These are phyloP conservation scores for Ichthyophthirius multifiliis DNA, from an alignment of 169 alveolate species.

Conservation along the genomic window DNA sequence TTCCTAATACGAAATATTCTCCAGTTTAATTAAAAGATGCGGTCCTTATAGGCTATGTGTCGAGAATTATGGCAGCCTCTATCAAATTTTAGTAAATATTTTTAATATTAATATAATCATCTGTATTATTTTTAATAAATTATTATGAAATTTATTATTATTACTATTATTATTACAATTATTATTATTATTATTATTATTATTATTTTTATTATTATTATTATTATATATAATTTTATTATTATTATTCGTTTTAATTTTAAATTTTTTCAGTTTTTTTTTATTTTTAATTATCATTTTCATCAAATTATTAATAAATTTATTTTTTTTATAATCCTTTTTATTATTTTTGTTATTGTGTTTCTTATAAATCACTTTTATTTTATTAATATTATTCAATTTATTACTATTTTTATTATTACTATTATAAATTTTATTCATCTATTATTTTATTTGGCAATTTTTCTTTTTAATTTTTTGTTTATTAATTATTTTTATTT, in stretches of 20 bases:
- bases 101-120: neutral
- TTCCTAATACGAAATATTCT: slow-evolving; percentile 81
- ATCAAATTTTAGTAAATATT: neutral
- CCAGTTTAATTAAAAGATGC: slow-evolving; percentile 78
- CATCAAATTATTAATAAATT: neutral
- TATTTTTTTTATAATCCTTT: too few relatives aligned
- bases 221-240: neutral
- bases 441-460: too few relatives aligned
- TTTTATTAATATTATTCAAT: too few relatives aligned
- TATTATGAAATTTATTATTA: neutral
- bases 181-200: neutral
- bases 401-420: too few relatives aligned
- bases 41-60: slow-evolving; percentile 81
- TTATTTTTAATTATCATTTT: neutral
- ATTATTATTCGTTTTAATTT: neutral
- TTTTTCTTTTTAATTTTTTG: too few relatives aligned
- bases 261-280: neutral
- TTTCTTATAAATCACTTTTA: too few relatives aligned
- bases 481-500: too few relatives aligned
- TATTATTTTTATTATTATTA: neutral
- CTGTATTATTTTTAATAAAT: neutral
- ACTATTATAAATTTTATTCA: too few relatives aligned
- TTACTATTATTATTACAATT: neutral
- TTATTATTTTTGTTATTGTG: too few relatives aligned
- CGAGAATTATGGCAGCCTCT: slow-evolving; percentile 49